Conservation (phyloP, 2,329 filamentous ascomycete species). For the Cephalotrichum gorgonifer region DNA sequence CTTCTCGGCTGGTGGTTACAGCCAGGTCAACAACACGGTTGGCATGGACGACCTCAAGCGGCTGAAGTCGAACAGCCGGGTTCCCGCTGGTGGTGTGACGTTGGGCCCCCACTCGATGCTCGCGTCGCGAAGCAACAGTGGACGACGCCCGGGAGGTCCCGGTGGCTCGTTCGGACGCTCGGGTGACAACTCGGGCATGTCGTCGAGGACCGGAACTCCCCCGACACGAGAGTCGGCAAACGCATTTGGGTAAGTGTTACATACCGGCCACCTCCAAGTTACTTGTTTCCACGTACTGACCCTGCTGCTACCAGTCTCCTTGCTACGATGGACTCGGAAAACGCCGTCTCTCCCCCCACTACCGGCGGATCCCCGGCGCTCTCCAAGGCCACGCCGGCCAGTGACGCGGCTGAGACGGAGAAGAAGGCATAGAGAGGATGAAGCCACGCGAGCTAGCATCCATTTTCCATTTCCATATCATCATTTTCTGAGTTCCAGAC, state of each 20-base stretch:
- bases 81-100: slow-evolving; percentile 51
- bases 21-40: slow-evolving; percentile 69
- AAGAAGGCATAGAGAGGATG: slow-evolving; percentile 21
- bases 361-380: slow-evolving; percentile 56
- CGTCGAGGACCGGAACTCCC: slow-evolving; percentile 83
- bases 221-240: slow-evolving; percentile 59
- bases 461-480: not conserved
- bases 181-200: slow-evolving; percentile 76
- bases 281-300: not conserved
- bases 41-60: slow-evolving; percentile 85
- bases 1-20: slow-evolving; percentile 57
- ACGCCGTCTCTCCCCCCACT: slow-evolving; percentile 60
- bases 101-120: slow-evolving; percentile 84
- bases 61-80: slow-evolving; percentile 55
- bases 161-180: slow-evolving; percentile 62
- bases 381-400: slow-evolving; percentile 50
- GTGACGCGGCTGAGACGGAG: slow-evolving; percentile 27
- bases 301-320: slow-evolving; percentile 32
- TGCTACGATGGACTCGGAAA: slow-evolving; percentile 51
- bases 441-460: not conserved
- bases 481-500: not conserved
- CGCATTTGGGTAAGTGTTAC: slow-evolving; percentile 72
- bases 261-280: not conserved
- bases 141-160: slow-evolving; percentile 62
- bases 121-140: slow-evolving; percentile 81